These are phyloP conservation scores for Gyrodon lividus DNA, from an alignment of 768 basidiomycete genomes.

Conservation along the genomic window DNA sequence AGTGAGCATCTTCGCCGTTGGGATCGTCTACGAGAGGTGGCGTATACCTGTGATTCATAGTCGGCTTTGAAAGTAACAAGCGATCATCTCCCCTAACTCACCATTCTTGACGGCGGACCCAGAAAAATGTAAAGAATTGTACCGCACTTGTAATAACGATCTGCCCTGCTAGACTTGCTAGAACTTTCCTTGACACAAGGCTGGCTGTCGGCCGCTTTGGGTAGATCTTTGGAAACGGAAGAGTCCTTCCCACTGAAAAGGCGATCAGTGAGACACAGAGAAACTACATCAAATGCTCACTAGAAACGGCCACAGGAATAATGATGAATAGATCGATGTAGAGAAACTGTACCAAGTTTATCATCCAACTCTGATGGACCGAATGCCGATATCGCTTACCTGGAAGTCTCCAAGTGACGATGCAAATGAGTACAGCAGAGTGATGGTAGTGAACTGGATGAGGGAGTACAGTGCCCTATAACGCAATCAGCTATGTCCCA, in stretches of 20 bases:
- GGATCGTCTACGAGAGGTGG: constrained; percentile 55
- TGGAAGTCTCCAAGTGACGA: constrained; percentile 96
- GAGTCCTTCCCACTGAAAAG: constrained; percentile 84
- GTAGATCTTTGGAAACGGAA: constrained; percentile 83
- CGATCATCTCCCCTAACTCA: constrained; percentile 29
- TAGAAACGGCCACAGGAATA: constrained; percentile 93
- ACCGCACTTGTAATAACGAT: constrained; percentile 79
- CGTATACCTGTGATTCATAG: constrained; percentile 59
- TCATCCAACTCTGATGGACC: constrained; percentile 4
- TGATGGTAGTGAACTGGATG: constrained; percentile 99
- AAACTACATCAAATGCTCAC: constrained; percentile 46
- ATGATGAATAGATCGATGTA: constrained; percentile 99
- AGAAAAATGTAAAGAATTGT: constrained; percentile 87
- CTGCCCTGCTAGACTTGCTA: constrained; percentile 91
- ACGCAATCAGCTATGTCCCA: constrained; percentile 8
- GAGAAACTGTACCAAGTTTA: constrained; percentile 62
- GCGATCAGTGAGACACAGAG: constrained; percentile 6
- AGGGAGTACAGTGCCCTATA: constrained; percentile 94
- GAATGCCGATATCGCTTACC: constrained; percentile 41
- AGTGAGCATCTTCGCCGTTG: constrained; percentile 57
- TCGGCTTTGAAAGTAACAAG: background rate
- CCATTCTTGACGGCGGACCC: constrained; percentile 87
- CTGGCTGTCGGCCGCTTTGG: constrained; percentile 93
- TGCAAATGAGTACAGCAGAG: constrained; percentile 92
- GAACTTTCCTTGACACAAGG: constrained; percentile 92